These are phyloP conservation scores for Pseudonectria buxi DNA, from an alignment of 2,329 filamentous ascomycete genomes.

Conservation along the genomic window DNA sequence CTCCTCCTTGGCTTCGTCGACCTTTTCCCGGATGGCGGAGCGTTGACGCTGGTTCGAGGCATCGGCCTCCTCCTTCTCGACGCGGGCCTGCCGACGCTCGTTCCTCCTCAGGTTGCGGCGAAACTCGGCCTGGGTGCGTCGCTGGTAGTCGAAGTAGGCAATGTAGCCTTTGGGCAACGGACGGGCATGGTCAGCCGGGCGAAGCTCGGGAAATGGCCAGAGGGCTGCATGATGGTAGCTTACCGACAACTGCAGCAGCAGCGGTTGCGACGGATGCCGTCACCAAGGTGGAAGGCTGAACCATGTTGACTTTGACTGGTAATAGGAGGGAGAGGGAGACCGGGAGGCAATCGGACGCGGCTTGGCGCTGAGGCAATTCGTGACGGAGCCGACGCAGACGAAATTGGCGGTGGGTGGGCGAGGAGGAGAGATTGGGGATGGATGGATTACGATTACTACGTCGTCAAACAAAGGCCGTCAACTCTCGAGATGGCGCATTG, in stretches of 20 bases:
- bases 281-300: constrained; percentile 49
- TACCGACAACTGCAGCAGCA: constrained; percentile 55
- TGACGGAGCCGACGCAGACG: constrained; percentile 5
- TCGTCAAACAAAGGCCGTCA: constrained; percentile 8
- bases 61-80: constrained; percentile 65
- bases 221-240: constrained; percentile 7
- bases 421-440: constrained; percentile 1
- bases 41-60: constrained; percentile 59
- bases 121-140: constrained; percentile 58
- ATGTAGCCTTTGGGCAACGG: constrained; percentile 46
- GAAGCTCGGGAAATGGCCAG: constrained; percentile 1
- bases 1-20: constrained; percentile 79
- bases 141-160: constrained; percentile 62
- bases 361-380: background rate
- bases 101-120: constrained; percentile 64
- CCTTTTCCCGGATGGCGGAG: constrained; percentile 64
- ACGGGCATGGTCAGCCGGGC: constrained; percentile 1
- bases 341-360: constrained; percentile 1
- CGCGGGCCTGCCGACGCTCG: constrained; percentile 64
- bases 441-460: constrained; percentile 10
- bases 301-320: constrained; percentile 30
- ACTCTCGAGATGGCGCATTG: constrained; percentile 20
- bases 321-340: constrained; percentile 9
- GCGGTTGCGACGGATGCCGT: constrained; percentile 56
- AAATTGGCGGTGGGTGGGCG: constrained; percentile 5